Base-by-base conservation (phyloP, 805 yeast genomes). In the Kockiozyma suomiensis region DNA sequence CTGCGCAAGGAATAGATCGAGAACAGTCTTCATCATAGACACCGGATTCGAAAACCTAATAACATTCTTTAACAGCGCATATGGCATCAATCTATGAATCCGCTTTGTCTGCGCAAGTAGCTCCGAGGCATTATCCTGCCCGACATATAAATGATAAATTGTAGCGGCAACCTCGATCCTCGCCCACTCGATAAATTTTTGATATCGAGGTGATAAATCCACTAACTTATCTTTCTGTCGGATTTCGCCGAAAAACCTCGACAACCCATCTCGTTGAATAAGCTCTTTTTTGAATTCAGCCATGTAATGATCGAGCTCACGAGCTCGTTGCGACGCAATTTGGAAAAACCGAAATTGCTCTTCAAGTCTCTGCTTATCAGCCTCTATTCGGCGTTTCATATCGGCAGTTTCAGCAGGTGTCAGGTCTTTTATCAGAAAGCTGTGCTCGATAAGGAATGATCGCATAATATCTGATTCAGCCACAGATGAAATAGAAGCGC, bases 31-130 rank as follows among this genome's bases (percentile, higher is more conserved):
- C 76, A 90, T 84, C 28, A 93, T 85, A 43, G 86, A 82, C 74
- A 91, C 83, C 1, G 99, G 98, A 70, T 93, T 93, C 0, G 98
- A 90, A 61, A 87, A 84, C 69, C 85, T 81, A 69, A 94, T 73
- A 23, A 93, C 87, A 21, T 89, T 88, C 45, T 85, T 85, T 72
- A 92, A 82, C 37, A 93, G 70, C 1, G 81, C 75, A 72, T 93
- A 94, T 0, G 98, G 99, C 75, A 93, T 83, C 60, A 90, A 70
- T 33, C 79, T 75, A 74, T 93, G 97, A 41, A 94, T 75, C 58
- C 86, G 82, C 64, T 84, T 83, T 33, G 88, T 76, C 69, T 90
- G 90, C 12, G 81, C 79, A 67, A 87, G 85, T 67, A 88, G 77
- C 67, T 90, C 97, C 61, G 85, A 83, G 1, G 96, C 85, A 62